Percentiles rank a stretch among this genome's conserved stretches.
These are phyloP conservation scores for Vigna unguiculata DNA, from an alignment of 306 rosid species.

Conservation along the genomic window DNA sequence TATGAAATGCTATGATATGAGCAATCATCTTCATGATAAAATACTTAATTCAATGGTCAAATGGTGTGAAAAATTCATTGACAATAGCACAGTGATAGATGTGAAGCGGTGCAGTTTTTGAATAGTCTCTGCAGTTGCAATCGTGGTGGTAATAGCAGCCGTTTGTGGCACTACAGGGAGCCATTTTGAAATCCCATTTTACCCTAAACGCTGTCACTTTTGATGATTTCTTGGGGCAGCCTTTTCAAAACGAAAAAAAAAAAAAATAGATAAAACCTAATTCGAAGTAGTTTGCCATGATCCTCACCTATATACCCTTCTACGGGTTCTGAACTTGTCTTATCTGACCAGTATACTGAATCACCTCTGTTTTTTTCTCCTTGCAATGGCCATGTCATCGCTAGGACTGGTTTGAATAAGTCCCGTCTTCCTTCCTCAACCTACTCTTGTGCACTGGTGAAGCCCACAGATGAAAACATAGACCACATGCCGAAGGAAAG, in stretches of 20 bases:
- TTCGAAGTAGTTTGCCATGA: background rate
- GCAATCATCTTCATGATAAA: background rate
- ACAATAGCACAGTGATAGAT: background rate
- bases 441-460: background rate
- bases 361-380: background rate
- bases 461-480: background rate
- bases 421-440: background rate
- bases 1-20: slow-evolving; percentile 3
- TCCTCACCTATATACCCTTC: background rate
- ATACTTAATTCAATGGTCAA: background rate
- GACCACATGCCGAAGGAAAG: background rate
- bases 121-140: background rate
- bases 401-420: background rate
- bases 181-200: background rate
- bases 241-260: background rate
- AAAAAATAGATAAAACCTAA: background rate
- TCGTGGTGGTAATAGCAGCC: background rate
- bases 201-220: background rate
- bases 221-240: background rate
- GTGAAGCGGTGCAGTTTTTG: background rate
- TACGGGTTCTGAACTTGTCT: background rate
- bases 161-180: background rate
- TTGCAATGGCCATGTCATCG: background rate
- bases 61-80: background rate
- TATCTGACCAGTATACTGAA: background rate